These are phyloP conservation scores for Yarrowia deformans DNA, from an alignment of 805 yeast species.

Conservation along the genomic window DNA sequence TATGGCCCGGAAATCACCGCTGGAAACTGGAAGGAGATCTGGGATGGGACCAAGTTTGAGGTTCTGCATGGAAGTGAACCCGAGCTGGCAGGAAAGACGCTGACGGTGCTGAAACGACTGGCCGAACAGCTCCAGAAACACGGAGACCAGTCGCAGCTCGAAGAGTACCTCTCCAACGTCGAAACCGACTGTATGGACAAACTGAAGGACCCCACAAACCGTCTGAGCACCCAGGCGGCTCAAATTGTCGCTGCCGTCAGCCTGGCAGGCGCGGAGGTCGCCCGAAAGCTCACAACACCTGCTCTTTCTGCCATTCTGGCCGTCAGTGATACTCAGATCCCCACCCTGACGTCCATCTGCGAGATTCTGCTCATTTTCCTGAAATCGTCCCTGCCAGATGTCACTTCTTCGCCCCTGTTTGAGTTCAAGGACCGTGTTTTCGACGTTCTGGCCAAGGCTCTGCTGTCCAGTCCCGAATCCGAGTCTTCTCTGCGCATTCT, in stretches of 20 bases:
- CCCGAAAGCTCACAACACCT: conserved; percentile 51
- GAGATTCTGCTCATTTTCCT: conserved; percentile 67
- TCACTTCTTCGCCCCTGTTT: conserved; percentile 49
- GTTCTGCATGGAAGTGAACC: conserved; percentile 78
- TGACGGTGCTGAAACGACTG: conserved; percentile 57
- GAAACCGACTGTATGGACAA: conserved; percentile 59
- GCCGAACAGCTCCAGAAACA: conserved; percentile 51
- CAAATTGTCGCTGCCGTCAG: conserved; percentile 65
- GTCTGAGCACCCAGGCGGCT: conserved; percentile 67
- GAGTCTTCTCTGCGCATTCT: conserved; percentile 75
- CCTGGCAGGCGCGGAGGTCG: conserved; percentile 56
- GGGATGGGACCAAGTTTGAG: conserved; percentile 90
- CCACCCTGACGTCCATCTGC: conserved; percentile 52
- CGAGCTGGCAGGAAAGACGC: conserved; percentile 53
- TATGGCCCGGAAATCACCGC: conserved; percentile 61
- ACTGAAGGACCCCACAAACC: conserved; percentile 58
- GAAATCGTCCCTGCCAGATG: conserved; percentile 54
- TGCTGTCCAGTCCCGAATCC: conserved; percentile 66
- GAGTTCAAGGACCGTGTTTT: conserved; percentile 70
- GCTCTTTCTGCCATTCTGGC: conserved; percentile 57
- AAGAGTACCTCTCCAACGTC: conserved; percentile 49
- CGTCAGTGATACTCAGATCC: conserved; percentile 60
- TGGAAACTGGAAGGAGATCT: conserved; percentile 72
- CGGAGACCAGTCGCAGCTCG: conserved; percentile 49
- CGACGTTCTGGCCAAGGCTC: conserved; percentile 69